A percentile compares a stretch with the other conserved stretches of the same genome.
phyloP scores from a whole-genome alignment of 495 filamentous ascomycete species.

The Penicillium cinerascens region DNA sequence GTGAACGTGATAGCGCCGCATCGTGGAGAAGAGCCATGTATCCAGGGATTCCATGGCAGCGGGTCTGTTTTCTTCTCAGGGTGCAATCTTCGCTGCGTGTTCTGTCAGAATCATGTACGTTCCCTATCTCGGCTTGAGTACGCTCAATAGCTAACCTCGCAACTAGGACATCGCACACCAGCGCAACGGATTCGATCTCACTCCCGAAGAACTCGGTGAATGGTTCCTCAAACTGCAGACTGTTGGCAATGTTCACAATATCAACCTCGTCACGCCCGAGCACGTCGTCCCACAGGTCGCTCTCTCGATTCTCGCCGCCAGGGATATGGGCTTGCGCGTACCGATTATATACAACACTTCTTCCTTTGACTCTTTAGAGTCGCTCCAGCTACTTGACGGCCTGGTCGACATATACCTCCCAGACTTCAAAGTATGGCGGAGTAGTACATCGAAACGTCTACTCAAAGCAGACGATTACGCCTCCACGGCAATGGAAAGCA shows the following conservation, averaged over 20 bases:
- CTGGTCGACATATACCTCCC: slow-evolving; percentile 76
- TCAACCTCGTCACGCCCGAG: slow-evolving; percentile 75
- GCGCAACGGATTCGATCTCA: slow-evolving; percentile 68
- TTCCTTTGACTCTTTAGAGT: slow-evolving; percentile 66
- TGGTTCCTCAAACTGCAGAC: slow-evolving; percentile 74
- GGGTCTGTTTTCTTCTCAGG: slow-evolving; percentile 73
- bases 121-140: background rate
- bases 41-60: slow-evolving; percentile 71
- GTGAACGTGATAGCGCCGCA: slow-evolving; percentile 73
- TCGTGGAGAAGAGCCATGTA: slow-evolving; percentile 60
- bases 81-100: slow-evolving; percentile 74
- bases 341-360: slow-evolving; percentile 80
- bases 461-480: slow-evolving; percentile 73
- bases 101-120: slow-evolving; percentile 72
- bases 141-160: background rate
- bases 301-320: slow-evolving; percentile 63
- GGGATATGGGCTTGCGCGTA: slow-evolving; percentile 59
- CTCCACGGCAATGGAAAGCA: slow-evolving; percentile 61
- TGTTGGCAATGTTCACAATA: slow-evolving; percentile 69
- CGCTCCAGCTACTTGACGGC: slow-evolving; percentile 64
- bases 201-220: slow-evolving; percentile 68
- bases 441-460: slow-evolving; percentile 57
- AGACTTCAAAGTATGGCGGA: slow-evolving; percentile 75
- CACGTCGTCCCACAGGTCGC: slow-evolving; percentile 77
- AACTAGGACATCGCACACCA: slow-evolving; percentile 66